Base-by-base conservation (phyloP, 78 protist species). In the Chrysochromulina parva region DNA sequence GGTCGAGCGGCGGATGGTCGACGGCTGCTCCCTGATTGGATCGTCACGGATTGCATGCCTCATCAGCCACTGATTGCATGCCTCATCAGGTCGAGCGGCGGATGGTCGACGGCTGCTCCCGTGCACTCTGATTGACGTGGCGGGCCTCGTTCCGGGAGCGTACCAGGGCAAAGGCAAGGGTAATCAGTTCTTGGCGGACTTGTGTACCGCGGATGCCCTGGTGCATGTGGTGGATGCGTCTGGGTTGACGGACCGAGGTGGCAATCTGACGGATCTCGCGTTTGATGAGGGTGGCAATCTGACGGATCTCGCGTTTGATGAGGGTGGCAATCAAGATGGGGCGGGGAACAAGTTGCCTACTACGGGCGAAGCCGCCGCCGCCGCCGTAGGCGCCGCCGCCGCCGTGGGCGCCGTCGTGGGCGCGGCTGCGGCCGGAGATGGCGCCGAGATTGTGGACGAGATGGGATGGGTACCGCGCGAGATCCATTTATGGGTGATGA, bases 91-190 rank as follows among this genome's bases (percentile, higher is more conserved):
- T 5, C 82, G 82, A 1, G 60, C 89, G 24, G 90, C 81, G n/a
- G 28, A 69, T 65, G 90, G 90, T 4, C 62, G 38, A 53, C 80
- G 90, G n/a, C 78, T 62, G 62, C 66, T 88, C 20, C 90, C 90
- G 10, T 93, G 95, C 53, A 89, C 52, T 52, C 67, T 97, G 89
- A 74, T 86, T 14, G 98, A 97, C 85, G 97, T 97, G 1, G 98
- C 98, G 1, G 98, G 98, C 10, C 93, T 97, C 16, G 97, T 97
- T 26, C 98, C 97, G 0, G 98, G 98, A 14, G 98, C 97, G 54
- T 91, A 92, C 57, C 91, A 90, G 55, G 98, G 97, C 13, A 47
- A 87, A 3, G 95, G 89, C 69, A 90, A 82, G 95, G 97, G 98
- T 28, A 97, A 97, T 66, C 85, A 81, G 67, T 97, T 97, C 67